phyloP scores from a whole-genome alignment of 768 basidiomycete genomes.

The Leccinum variicolor region DNA sequence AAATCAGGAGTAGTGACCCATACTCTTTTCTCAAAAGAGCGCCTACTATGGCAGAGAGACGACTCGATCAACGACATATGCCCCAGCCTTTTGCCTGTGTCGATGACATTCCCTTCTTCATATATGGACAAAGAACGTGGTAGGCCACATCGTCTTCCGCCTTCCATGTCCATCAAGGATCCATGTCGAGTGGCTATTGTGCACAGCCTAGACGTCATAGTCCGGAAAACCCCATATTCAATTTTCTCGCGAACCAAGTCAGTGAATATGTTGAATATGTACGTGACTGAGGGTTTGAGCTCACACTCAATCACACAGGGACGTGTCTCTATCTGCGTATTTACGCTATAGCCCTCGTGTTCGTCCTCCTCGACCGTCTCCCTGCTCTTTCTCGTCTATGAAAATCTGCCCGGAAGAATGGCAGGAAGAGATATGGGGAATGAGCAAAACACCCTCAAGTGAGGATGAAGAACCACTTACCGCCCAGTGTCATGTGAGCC shows the following conservation, averaged over 20 bases:
- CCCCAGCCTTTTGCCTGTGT: conserved; percentile 29
- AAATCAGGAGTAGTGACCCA: conserved; percentile 4
- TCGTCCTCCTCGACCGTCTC: conserved; percentile 30
- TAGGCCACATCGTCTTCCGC: conserved; percentile 26
- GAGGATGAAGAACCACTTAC: conserved; percentile 8
- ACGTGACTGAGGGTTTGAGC: background rate
- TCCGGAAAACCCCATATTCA: conserved; percentile 15
- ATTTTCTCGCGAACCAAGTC: conserved; percentile 25
- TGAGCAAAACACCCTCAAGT: conserved; percentile 11
- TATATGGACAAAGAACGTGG: conserved; percentile 22
- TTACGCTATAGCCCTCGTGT: conserved; percentile 28
- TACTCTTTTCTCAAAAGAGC: conserved; percentile 25
- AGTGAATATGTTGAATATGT: conserved; percentile 8
- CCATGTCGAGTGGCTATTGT: conserved; percentile 25
- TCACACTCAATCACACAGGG: conserved; percentile 15
- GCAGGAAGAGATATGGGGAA: conserved; percentile 32
- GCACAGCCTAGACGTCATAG: conserved; percentile 24
- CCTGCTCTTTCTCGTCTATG: conserved; percentile 22
- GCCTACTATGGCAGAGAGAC: conserved; percentile 20
- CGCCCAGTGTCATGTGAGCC: conserved; percentile 32
- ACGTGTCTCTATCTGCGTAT: conserved; percentile 21
- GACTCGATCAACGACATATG: conserved; percentile 14
- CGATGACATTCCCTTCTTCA: conserved; percentile 26
- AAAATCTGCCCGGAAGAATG: conserved; percentile 32
- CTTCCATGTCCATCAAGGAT: conserved; percentile 26